A percentile compares a stretch with the other conserved stretches of the same genome.
Evolutionary conservation across 169 alveolate genomes (phyloP).

Genomic region (Plasmodium yoelii): DNA sequence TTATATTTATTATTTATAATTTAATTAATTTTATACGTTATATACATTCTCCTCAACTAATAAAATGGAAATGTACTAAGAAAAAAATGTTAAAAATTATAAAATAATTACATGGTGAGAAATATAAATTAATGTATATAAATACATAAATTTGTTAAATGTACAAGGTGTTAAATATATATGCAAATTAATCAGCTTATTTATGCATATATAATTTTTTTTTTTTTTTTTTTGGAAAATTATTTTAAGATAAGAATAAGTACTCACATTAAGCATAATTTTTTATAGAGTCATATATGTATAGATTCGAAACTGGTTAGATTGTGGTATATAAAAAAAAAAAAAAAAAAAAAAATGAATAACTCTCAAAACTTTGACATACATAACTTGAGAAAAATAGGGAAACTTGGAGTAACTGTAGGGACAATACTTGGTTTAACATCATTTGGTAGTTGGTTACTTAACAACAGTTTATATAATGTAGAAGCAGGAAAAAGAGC

Average conservation of each 20-base stretch:
- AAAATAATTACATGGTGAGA: too few relatives aligned
- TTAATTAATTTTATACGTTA: too few relatives aligned
- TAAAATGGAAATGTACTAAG: too few relatives aligned
- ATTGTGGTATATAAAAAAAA: not conserved
- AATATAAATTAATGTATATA: too few relatives aligned
- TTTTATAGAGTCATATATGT: not conserved
- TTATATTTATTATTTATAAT: too few relatives aligned
- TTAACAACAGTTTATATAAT: slow-evolving; percentile 79
- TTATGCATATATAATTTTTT: too few relatives aligned
- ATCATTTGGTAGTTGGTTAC: slow-evolving; percentile 72
- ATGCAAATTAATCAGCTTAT: too few relatives aligned
- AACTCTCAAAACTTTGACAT: slow-evolving; percentile 61
- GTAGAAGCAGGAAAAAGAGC: slow-evolving; percentile 98
- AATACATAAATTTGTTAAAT: too few relatives aligned
- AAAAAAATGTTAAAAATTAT: too few relatives aligned
- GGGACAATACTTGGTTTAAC: slow-evolving; percentile 71
- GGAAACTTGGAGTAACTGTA: slow-evolving; percentile 53
- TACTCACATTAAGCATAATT: not conserved
- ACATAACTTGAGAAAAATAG: slow-evolving; percentile 43
- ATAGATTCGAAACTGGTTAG: not conserved
- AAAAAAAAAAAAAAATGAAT: slow-evolving; percentile 21
- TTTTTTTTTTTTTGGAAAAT: too few relatives aligned
- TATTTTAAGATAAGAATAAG: not conserved
- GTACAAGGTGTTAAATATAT: too few relatives aligned
- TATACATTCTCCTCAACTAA: too few relatives aligned